Conservation (phyloP, 257 asterid genomes). For the Misopates orontium region DNA sequence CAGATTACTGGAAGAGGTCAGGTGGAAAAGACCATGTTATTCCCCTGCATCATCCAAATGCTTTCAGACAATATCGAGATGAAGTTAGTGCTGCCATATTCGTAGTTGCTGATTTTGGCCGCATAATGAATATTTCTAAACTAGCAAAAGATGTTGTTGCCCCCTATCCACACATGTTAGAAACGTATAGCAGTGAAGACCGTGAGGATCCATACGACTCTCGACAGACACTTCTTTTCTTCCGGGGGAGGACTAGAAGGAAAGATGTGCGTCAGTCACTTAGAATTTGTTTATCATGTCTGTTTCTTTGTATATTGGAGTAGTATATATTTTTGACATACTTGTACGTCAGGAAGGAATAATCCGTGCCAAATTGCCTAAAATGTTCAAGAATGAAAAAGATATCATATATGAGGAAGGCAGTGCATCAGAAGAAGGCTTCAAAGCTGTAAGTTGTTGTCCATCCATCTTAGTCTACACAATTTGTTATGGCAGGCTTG, state of each 20-base stretch:
- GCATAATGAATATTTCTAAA: conserved; percentile 59
- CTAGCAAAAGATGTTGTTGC: conserved; percentile 89
- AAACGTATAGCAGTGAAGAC: conserved; percentile 54
- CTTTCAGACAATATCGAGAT: conserved; percentile 73
- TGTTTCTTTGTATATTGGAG: background rate
- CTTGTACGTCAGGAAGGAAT: conserved; percentile 72
- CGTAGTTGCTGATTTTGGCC: conserved; percentile 92
- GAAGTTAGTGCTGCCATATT: conserved; percentile 68
- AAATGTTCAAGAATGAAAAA: conserved; percentile 49
- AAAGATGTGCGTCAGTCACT: conserved; percentile 60
- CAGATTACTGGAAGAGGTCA: conserved; percentile 72
- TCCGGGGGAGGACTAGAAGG: conserved; percentile 84
- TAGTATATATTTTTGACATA: conserved; percentile 13
- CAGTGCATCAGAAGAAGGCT: conserved; percentile 72
- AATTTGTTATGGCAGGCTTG: too few relatives aligned
- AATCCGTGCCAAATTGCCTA: conserved; percentile 58
- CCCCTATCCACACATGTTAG: conserved; percentile 84
- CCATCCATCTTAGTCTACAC: too few relatives aligned
- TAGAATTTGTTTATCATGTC: background rate
- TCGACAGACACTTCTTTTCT: conserved; percentile 77
- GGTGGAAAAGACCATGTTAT: conserved; percentile 85
- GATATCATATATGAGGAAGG: conserved; percentile 72
- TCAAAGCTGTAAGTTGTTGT: conserved; percentile 69
- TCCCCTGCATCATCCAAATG: conserved; percentile 95
- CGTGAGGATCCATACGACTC: conserved; percentile 57